phyloP scores from a whole-genome alignment of 805 yeast species.

The Jamesozyma lodderae region DNA sequence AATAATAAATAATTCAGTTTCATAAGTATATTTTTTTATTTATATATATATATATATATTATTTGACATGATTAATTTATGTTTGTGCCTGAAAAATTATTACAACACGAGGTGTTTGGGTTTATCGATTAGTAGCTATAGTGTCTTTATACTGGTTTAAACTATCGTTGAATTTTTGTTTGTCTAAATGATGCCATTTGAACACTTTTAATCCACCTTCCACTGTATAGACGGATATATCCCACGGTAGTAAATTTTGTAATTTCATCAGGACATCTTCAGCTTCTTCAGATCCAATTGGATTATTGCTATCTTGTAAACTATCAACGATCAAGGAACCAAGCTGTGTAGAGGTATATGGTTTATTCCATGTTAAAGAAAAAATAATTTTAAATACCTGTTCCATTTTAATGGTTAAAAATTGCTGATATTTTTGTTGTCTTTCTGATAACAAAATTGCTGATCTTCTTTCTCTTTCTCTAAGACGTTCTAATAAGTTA shows the following conservation, averaged over 20 bases:
- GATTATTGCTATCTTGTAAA: conserved; percentile 27
- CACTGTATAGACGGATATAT: conserved; percentile 13
- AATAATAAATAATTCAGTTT: background rate
- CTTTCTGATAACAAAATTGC: conserved; percentile 20
- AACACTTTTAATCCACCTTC: conserved; percentile 27
- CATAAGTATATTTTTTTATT: too few relatives aligned
- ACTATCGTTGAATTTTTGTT: conserved; percentile 2
- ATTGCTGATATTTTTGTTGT: conserved; percentile 21
- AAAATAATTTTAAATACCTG: conserved; percentile 24
- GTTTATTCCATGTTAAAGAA: conserved; percentile 17
- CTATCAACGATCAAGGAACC: conserved; percentile 24
- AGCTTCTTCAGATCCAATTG: conserved; percentile 24
- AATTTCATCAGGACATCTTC: conserved; percentile 18
- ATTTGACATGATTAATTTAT: background rate
- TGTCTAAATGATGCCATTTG: conserved; percentile 21
- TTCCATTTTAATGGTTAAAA: conserved; percentile 22
- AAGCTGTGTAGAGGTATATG: conserved; percentile 25
- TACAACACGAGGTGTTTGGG: too few relatives aligned
- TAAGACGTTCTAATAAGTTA: conserved; percentile 21
- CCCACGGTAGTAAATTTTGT: conserved; percentile 11
- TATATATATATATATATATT: too few relatives aligned
- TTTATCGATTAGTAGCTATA: background rate
- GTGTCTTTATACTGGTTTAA: background rate
- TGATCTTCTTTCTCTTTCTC: conserved; percentile 23
- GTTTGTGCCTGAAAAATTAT: too few relatives aligned